Base-by-base conservation (phyloP, 345 rosid genomes). In the Lepidium didymum region DNA sequence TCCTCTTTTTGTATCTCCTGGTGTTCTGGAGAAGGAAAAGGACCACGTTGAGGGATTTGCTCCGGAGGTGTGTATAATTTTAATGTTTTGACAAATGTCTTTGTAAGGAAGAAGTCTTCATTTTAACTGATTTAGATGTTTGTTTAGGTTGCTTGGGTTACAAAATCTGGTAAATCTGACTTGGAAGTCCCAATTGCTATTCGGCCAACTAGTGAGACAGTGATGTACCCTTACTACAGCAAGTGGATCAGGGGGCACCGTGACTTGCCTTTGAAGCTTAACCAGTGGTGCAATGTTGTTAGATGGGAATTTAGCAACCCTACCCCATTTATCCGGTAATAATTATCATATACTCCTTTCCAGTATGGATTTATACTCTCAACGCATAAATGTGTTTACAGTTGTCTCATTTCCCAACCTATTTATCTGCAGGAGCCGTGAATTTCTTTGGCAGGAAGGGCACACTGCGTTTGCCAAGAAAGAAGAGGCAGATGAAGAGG, bases 271-370 rank as follows among this genome's bases (percentile, higher is more conserved):
- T 72, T 94, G 84, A 91, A 78, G 79, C 96, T 87, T 64, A 94
- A 94, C 57, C 99, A 94, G 66, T 94, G 99, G 99, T 94, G 99
- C 83, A 94, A 94, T 82, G 99, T 94, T 72, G 99, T 94, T 67
- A 85, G 99, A 73, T 91, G 97, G 99, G 97, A 94, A 69, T 94
- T 94, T 74, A 94, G 96, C 86, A 83, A 94, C 77, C 99, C 99
- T n/a, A 94, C 99, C 21, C 97, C 99, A 34, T 91, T 94, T 86
- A 94, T 94, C 80, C 85, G 99, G 99, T 94, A 72, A 42, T 56
- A 1, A 6, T 46, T 29, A 45, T 37, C 49, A 61, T 10, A 4
- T 67, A 29, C 37, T 31, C 36, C 10, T 52, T 35, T 62, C 47
- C 45, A 25, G 6, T 51, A 12, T 25, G 29, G 13, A 4, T 13